Conservation (phyloP, 352 stramenopile species). For the Globisporangium paddicum region DNA sequence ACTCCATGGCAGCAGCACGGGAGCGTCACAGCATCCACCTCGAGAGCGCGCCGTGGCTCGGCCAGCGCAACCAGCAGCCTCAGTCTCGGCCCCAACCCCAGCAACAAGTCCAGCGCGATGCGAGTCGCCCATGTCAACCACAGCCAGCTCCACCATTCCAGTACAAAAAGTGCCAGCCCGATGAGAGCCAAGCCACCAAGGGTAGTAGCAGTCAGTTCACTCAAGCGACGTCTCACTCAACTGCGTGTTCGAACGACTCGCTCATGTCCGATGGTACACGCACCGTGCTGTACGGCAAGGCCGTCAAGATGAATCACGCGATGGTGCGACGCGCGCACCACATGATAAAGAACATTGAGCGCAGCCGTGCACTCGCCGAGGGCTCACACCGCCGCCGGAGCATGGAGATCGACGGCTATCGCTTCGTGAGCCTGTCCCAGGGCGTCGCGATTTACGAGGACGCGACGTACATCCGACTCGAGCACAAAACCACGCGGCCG, state of each 20-base stretch:
- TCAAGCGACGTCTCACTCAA: slow-evolving; percentile 2
- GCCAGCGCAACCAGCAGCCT: not conserved
- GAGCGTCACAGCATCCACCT: slow-evolving; percentile 10
- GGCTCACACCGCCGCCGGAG: not conserved
- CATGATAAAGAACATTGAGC: slow-evolving; percentile 13
- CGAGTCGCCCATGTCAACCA: not conserved
- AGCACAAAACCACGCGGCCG: not conserved
- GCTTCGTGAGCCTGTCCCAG: slow-evolving; percentile 7
- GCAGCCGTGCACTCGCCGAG: slow-evolving; percentile 1
- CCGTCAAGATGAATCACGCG: slow-evolving; percentile 11
- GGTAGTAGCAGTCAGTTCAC: slow-evolving; percentile 5
- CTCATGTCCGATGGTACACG: slow-evolving; percentile 7
- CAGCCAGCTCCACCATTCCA: not conserved
- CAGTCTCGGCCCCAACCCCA: not conserved
- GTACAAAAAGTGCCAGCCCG: not conserved
- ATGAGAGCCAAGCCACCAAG: slow-evolving; percentile 1
- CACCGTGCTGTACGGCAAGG: slow-evolving; percentile 5
- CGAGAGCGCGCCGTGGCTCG: slow-evolving; percentile 13
- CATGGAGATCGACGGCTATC: slow-evolving; percentile 14
- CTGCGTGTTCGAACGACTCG: not conserved
- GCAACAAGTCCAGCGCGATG: not conserved
- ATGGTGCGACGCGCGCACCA: slow-evolving; percentile 9
- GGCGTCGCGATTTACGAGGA: slow-evolving; percentile 13
- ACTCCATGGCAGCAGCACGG: not conserved
- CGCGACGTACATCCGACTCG: slow-evolving; percentile 4